Conservation (phyloP, 805 yeast species). For the Ogataea salicorniae region DNA sequence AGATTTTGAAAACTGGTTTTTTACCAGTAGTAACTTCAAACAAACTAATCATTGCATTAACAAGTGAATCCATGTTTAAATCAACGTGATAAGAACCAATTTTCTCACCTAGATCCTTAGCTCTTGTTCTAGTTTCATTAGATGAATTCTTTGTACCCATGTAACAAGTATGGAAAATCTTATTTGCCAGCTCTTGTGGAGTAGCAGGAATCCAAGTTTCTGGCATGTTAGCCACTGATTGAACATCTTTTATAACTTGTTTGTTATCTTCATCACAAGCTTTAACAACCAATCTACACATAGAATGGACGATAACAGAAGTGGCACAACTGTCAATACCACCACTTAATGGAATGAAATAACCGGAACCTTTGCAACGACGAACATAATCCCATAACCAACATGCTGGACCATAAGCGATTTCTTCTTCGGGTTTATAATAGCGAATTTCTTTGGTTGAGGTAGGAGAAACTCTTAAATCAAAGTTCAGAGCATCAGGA, state of each 20-base stretch:
- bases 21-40: conserved; percentile 90
- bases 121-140: conserved; percentile 75
- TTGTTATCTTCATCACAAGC: conserved; percentile 65
- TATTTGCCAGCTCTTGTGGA: conserved; percentile 70
- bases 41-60: conserved; percentile 63
- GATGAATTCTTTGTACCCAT: conserved; percentile 98
- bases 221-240: conserved; percentile 54
- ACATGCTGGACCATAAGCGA: conserved; percentile 97
- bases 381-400: conserved; percentile 99
- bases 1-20: conserved; percentile 79
- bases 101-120: conserved; percentile 64
- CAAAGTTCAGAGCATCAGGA: conserved; percentile 53
- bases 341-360: conserved; percentile 89
- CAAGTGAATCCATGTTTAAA: conserved; percentile 85
- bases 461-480: conserved; percentile 59
- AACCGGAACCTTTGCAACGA: conserved; percentile 87
- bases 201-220: conserved; percentile 61
- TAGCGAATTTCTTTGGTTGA: conserved; percentile 45
- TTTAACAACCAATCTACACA: conserved; percentile 80
- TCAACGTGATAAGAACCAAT: conserved; percentile 90
- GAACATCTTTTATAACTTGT: conserved; percentile 75
- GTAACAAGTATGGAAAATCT: conserved; percentile 81
- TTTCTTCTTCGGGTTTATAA: conserved; percentile 90
- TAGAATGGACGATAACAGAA: conserved; percentile 86
- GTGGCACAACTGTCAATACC: conserved; percentile 99